These are phyloP conservation scores for Arthrobotrys pseudoclavata DNA, from an alignment of 2,329 filamentous ascomycete species.

Conservation along the genomic window DNA sequence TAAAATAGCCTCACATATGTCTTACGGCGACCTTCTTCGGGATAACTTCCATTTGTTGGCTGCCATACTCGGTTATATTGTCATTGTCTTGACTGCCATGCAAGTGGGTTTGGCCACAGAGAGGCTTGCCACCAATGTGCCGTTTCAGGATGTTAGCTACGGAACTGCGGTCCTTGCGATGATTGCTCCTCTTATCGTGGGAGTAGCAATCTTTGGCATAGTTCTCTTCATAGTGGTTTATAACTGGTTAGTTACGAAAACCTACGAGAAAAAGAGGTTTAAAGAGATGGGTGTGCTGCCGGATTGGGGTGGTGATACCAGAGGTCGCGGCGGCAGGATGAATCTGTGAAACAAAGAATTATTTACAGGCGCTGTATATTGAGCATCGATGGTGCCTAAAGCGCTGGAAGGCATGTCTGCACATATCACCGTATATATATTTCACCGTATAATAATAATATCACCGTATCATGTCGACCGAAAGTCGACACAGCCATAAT, in stretches of 20 bases:
- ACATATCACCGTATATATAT: conserved; percentile 28
- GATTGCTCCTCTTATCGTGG: conserved; percentile 49
- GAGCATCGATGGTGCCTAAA: neutral
- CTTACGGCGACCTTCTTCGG: conserved; percentile 67
- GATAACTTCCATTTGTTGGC: conserved; percentile 68
- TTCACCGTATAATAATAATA: neutral
- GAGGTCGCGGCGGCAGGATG: neutral
- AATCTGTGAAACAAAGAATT: neutral
- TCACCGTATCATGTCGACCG: neutral
- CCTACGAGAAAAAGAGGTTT: conserved; percentile 44
- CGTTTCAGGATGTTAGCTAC: conserved; percentile 63
- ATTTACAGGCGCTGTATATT: neutral
- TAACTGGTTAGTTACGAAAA: conserved; percentile 47
- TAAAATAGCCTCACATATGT: conserved; percentile 59
- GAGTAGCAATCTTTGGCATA: conserved; percentile 34
- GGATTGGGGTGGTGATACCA: conserved; percentile 23
- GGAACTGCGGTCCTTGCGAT: conserved; percentile 62
- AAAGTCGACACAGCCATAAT: neutral
- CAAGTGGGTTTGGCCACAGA: conserved; percentile 69
- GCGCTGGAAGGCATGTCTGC: neutral
- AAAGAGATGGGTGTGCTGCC: conserved; percentile 44
- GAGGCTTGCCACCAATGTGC: conserved; percentile 61
- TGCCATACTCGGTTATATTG: conserved; percentile 67
- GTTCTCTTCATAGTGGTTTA: conserved; percentile 51
- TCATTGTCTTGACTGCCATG: conserved; percentile 69